These are phyloP conservation scores for Pyrrhoderma lamaoense DNA, from an alignment of 1,284 basidiomycete genomes.

Conservation along the genomic window DNA sequence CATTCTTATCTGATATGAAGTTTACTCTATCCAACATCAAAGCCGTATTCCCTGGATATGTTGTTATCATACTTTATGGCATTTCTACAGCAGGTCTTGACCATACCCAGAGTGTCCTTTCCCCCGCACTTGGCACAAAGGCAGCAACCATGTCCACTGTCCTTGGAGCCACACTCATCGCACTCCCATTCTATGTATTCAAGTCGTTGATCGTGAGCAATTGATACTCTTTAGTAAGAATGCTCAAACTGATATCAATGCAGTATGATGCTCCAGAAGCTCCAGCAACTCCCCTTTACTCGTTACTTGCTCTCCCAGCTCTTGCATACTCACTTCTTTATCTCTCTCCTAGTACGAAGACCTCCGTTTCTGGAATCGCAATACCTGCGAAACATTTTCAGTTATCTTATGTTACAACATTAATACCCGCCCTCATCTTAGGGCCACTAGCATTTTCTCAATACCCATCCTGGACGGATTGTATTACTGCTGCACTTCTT, in stretches of 20 bases:
- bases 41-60: slow-evolving; percentile 52
- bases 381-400: slow-evolving; percentile 46
- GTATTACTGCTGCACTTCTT: slow-evolving; percentile 42
- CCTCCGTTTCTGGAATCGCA: slow-evolving; percentile 39
- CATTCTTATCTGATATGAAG: slow-evolving; percentile 47
- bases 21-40: slow-evolving; percentile 40
- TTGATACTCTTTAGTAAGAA: neutral
- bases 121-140: slow-evolving; percentile 46
- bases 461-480: slow-evolving; percentile 46
- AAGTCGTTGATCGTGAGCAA: slow-evolving; percentile 48
- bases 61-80: slow-evolving; percentile 51
- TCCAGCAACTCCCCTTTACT: slow-evolving; percentile 41
- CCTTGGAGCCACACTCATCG: slow-evolving; percentile 55
- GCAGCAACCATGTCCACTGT: slow-evolving; percentile 47
- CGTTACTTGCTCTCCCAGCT: slow-evolving; percentile 50
- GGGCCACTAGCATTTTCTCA: slow-evolving; percentile 50
- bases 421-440: slow-evolving; percentile 37
- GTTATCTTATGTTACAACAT: slow-evolving; percentile 45
- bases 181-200: slow-evolving; percentile 56
- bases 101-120: slow-evolving; percentile 49
- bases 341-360: slow-evolving; percentile 44
- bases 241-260: slow-evolving; percentile 12
- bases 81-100: slow-evolving; percentile 52
- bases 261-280: slow-evolving; percentile 34
- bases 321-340: slow-evolving; percentile 54